Evolutionary conservation across 2,329 filamentous ascomycete species (phyloP), one percentile per base, ranked within the genome.

Genomic region (Alternaria alternata): DNA sequence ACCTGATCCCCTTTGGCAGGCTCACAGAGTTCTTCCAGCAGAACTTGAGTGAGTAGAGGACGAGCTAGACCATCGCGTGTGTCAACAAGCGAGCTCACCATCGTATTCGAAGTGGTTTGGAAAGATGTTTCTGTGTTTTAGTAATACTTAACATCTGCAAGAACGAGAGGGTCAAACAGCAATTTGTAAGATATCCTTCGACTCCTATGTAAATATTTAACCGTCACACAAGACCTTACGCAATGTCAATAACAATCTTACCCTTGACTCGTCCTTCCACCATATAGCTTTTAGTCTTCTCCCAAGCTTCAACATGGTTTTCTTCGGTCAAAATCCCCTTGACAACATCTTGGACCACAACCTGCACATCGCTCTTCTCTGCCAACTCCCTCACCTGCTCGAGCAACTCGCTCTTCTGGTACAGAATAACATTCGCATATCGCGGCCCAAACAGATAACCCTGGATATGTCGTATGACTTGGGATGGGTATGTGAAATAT

Each of bases 1-100:
- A 73, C 3, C 70, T 79, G 16, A 79, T 79, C 22, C 76, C 76
- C 6, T 79, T 78, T 20, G 62, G 54, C 7, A 74, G 62, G 54
- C 68, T 78, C 26, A 69, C 69, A 0, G 46, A 64, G 5, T 78
- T 73, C 28, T 73, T 73, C 63, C 53, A 48, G 3, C 30, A 48
- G 46, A 36, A 34, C 16, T 34, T 36, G 30, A 22, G 46, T 14
- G 46, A 34, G 30, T 48, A 48, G 14, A n/a, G 20, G 20, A 22
- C 5, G 18, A 18, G 3, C 5, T 14, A 41, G 18, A 22, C 18
- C 12, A 12, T 22, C 9, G 5, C 11, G 11, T 22, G 18, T 22
- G 39, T 3, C 5, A 41, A 41, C 9, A 41, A 41, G 18, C 18
- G 4, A 22, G n/a, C 18, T 39, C 8, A 5, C 18, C 39, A 22